Evolutionary conservation across 208 protist genomes (phyloP).

Genomic region (Naegleria gruberi): DNA sequence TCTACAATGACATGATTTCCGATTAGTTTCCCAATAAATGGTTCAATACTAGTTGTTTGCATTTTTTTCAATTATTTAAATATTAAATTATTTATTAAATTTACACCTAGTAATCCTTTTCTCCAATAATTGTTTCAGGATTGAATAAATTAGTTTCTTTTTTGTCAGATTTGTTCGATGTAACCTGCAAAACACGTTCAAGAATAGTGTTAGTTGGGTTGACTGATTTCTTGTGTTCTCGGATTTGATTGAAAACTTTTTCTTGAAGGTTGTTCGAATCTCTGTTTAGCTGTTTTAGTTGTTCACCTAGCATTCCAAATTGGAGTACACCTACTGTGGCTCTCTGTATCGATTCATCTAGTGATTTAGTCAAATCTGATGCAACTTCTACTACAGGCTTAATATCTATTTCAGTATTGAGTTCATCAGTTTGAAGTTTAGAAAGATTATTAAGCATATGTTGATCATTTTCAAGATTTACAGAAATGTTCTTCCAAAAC

Average conservation of each 20-base stretch:
- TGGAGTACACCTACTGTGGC: not conserved
- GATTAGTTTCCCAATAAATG: not conserved
- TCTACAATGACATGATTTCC: not conserved
- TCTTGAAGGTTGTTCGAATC: not conserved
- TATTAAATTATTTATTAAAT: too few relatives aligned
- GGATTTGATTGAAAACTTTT: not conserved
- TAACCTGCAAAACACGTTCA: too few relatives aligned
- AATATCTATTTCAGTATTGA: not conserved
- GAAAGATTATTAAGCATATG: not conserved
- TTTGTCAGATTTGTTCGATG: not conserved
- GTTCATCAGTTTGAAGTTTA: not conserved
- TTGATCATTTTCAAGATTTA: not conserved
- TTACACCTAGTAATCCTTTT: too few relatives aligned
- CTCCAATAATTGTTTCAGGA: not conserved
- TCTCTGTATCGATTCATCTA: not conserved
- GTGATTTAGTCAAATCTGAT: not conserved
- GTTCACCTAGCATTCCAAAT: not conserved
- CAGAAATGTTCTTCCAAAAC: not conserved
- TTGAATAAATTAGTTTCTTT: not conserved
- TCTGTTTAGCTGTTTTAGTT: not conserved
- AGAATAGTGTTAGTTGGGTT: not conserved
- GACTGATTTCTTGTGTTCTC: not conserved
- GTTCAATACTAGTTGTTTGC: not conserved
- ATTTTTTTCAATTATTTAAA: too few relatives aligned
- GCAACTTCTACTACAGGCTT: not conserved